Evolutionary conservation across 352 stramenopile genomes (phyloP), one percentile per base, ranked within the genome.

Genomic region (Phytophthora melonis): DNA sequence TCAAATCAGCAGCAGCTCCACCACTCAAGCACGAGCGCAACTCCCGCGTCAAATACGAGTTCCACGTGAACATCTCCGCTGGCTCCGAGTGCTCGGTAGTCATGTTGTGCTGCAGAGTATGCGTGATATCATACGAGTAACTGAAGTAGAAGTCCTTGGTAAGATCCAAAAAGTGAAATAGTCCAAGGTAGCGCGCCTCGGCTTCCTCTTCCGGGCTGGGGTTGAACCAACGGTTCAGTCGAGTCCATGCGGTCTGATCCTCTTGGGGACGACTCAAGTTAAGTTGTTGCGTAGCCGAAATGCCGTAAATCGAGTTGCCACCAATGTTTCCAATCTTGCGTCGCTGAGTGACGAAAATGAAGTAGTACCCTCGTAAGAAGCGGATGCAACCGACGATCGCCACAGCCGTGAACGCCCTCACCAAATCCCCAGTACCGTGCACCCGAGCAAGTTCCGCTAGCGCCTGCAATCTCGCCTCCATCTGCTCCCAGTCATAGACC

Each of bases 121-220:
- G 89, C 18, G 98, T 99, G 53, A 99, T 87, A 70, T 99, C 97
- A 75, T 99, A 99, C 54, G 96, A 99, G 75, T 99, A 99, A 58
- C 90, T 98, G 79, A 99, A 99, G 86, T 97, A 99, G 76, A 99
- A 99, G 71, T 99, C 98, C 72, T 99, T 99, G 8, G 97, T 99
- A 19, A 99, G 86, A 76, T 99, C 98, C 49, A 99, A 86, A 58
- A 99, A 98, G 74, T 99, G 97, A 74, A 99, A 99, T 0, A 99
- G 80, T 0, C 91, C 93, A 55, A 99, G 85, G 83, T 99, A 99
- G 7, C 89, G 79, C 41, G 88, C 88, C 57, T 97, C 90, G 3
- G 89, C 90, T 57, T 95, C 88, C 70, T 97, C 90, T 43, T 95
- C 86, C 3, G 89, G 79, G 54, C 82, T 95, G 10, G 89, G 85